Evolutionary conservation across 2,329 filamentous ascomycete genomes (phyloP).

Genomic region (Colletotrichum spinosum): DNA sequence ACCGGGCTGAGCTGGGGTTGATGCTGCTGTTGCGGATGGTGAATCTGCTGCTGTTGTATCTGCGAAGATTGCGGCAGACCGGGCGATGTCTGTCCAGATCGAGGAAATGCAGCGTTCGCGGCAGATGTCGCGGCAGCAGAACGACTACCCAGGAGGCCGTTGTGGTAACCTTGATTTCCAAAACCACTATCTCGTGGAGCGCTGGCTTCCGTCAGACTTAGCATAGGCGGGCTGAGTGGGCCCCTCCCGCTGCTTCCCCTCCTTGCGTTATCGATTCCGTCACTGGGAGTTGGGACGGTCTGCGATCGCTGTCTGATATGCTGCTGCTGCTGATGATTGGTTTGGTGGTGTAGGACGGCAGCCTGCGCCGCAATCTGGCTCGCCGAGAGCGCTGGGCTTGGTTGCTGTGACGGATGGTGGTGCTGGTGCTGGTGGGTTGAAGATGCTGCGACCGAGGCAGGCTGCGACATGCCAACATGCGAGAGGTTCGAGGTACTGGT

Average conservation of each 20-base stretch:
- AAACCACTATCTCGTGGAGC: slow-evolving; percentile 69
- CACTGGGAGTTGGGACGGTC: slow-evolving; percentile 70
- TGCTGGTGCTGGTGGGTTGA: slow-evolving; percentile 28
- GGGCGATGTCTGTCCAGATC: slow-evolving; percentile 68
- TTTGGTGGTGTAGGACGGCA: slow-evolving; percentile 72
- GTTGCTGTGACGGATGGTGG: slow-evolving; percentile 30
- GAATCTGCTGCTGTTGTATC: slow-evolving; percentile 45
- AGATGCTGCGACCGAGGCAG: slow-evolving; percentile 51
- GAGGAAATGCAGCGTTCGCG: slow-evolving; percentile 79
- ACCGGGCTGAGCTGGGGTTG: slow-evolving; percentile 38
- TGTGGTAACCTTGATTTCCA: slow-evolving; percentile 65
- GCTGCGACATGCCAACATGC: slow-evolving; percentile 59
- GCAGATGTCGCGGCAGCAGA: slow-evolving; percentile 76
- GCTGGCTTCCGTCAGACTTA: slow-evolving; percentile 75
- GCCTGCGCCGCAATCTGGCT: slow-evolving; percentile 86
- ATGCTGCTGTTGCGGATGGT: slow-evolving; percentile 50
- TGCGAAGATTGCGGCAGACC: slow-evolving; percentile 49
- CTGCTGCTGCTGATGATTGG: slow-evolving; percentile 66
- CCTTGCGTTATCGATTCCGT: slow-evolving; percentile 43
- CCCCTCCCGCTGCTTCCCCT: slow-evolving; percentile 59
- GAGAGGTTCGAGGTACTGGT: slow-evolving; percentile 67
- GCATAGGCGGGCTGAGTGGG: slow-evolving; percentile 70
- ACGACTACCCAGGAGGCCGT: slow-evolving; percentile 70
- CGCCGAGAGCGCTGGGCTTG: slow-evolving; percentile 62
- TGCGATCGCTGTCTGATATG: slow-evolving; percentile 77